Evolutionary conservation across 176 grass and related monocot species (phyloP), one percentile per base, ranked within the genome.

Genomic region (Eremochloa ophiuroides): DNA sequence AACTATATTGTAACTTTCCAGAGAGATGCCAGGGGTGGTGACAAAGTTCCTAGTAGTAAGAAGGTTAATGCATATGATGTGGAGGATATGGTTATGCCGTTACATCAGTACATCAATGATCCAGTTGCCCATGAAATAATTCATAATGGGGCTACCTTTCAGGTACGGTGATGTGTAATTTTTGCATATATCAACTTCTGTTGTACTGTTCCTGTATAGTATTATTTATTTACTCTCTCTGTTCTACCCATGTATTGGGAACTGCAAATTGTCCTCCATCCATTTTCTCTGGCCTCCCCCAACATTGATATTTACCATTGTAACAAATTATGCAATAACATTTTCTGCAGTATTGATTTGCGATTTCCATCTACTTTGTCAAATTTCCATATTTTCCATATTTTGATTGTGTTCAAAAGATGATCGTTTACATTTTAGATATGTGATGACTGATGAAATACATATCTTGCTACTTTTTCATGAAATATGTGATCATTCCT

Each of bases 71-170:
- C 77, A 58, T 99, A 99, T 78, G 85, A 96, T 68, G 83, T 91
- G 42, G 91, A 96, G 62, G 91, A 96, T 83, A 93, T 96, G 91
- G 97, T 89, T 70, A 93, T 99, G 91, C 97, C 97, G 27, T 87
- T 99, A 72, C 85, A 92, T 42, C 53, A 94, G 88, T 99, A 91
- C 73, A 90, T 99, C 73, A 88, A 91, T 85, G 79, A 99, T 80
- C 93, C 93, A 66, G 41, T 96, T 84, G 88, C 87, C 58, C 97
- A 99, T 88, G 93, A 99, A 65, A 93, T 99, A 76, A 87, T 99
- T 87, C 97, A 99, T 76, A 99, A 99, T 70, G 93, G 97, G 16
- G 88, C 93, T 69, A 96, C 97, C 25, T 99, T 99, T 93, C 97
- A 99, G 91, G 97, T 96, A 80, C 30, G n/a, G 38, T 15, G 73